Evolutionary conservation across 139 green algal species (phyloP).

Genomic region (Chlamydomonas eustigma): DNA sequence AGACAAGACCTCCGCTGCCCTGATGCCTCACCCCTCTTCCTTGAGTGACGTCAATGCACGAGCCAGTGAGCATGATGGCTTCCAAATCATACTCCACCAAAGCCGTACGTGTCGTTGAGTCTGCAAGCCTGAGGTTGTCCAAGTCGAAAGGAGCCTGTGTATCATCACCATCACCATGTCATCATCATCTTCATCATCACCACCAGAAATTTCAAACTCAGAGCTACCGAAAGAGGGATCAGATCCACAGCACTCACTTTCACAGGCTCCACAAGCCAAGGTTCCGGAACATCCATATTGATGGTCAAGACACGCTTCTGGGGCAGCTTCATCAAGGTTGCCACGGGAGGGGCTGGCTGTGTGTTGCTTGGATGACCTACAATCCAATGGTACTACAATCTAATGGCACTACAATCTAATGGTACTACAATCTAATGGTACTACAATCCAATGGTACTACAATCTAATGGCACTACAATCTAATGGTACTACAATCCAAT

Average conservation of each 20-base stretch:
- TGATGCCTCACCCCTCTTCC: background rate
- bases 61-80: constrained; percentile 87
- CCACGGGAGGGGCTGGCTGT: constrained; percentile 27
- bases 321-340: constrained; percentile 61
- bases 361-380: background rate
- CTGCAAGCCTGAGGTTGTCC: constrained; percentile 88
- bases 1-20: background rate
- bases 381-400: no score
- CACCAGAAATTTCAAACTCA: no score
- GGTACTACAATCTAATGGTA: no score
- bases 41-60: constrained; percentile 55
- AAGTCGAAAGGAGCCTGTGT: constrained; percentile 62
- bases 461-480: no score
- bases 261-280: constrained; percentile 1
- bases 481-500: no score
- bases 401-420: no score
- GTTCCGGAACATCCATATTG: constrained; percentile 52
- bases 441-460: no score
- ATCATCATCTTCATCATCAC: background rate
- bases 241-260: background rate
- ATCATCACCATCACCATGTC: no score
- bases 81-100: constrained; percentile 87
- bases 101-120: constrained; percentile 49
- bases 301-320: constrained; percentile 75
- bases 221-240: no score